Conservation (phyloP, 1,284 basidiomycete genomes). For the Schizophyllum amplum region DNA sequence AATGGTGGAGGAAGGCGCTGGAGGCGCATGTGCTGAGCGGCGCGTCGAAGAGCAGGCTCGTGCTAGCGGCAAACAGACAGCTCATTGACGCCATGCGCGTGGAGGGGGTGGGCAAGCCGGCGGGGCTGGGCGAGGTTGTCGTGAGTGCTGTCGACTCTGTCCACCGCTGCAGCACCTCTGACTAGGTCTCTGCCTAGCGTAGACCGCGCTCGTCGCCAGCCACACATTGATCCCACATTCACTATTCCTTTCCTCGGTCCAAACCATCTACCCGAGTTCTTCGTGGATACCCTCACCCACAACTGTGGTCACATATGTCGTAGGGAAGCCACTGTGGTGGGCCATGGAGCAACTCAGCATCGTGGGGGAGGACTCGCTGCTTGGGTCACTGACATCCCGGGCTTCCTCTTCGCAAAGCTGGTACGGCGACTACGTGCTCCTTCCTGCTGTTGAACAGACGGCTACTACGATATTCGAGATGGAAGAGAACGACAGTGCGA, state of each 20-base stretch:
- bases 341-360: slow-evolving; percentile 72
- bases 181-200: neutral
- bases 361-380: slow-evolving; percentile 48
- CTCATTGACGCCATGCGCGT: slow-evolving; percentile 57
- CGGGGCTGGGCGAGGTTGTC: slow-evolving; percentile 73
- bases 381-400: slow-evolving; percentile 14
- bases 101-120: slow-evolving; percentile 71
- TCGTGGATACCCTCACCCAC: slow-evolving; percentile 24
- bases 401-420: slow-evolving; percentile 31
- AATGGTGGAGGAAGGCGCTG: slow-evolving; percentile 81
- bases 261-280: slow-evolving; percentile 7
- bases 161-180: neutral
- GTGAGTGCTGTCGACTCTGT: slow-evolving; percentile 43
- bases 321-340: slow-evolving; percentile 83
- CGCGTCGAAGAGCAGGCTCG: slow-evolving; percentile 36
- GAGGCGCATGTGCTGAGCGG: slow-evolving; percentile 49
- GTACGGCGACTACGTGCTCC: slow-evolving; percentile 78
- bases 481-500: slow-evolving; percentile 41
- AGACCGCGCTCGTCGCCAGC: slow-evolving; percentile 53
- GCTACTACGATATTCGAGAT: slow-evolving; percentile 54
- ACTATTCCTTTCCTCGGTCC: slow-evolving; percentile 8
- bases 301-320: slow-evolving; percentile 64
- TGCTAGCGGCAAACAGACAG: slow-evolving; percentile 53
- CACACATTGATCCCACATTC: slow-evolving; percentile 34
- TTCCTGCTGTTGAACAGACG: slow-evolving; percentile 55